These are phyloP conservation scores for Marasmius sp. DNA, from an alignment of 1,284 basidiomycete genomes.

Conservation along the genomic window DNA sequence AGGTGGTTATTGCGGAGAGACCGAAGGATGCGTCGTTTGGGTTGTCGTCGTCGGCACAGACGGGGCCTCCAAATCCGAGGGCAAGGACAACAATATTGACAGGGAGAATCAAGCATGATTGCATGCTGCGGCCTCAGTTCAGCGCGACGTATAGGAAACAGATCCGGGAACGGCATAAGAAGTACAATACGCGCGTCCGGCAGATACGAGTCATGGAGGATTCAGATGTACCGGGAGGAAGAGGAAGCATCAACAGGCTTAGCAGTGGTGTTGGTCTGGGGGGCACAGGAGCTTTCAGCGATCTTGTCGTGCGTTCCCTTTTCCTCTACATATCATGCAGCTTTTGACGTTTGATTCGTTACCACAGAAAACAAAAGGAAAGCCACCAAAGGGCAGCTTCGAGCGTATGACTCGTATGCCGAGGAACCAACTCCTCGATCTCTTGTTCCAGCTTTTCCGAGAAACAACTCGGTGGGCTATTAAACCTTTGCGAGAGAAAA, in stretches of 20 bases:
- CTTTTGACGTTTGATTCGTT: conserved; percentile 1
- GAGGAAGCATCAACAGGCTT: conserved; percentile 66
- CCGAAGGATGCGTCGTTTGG: conserved; percentile 60
- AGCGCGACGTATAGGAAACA: conserved; percentile 61
- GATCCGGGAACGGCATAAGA: conserved; percentile 59
- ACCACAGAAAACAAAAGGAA: conserved; percentile 59
- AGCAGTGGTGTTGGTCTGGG: conserved; percentile 54
- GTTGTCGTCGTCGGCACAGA: conserved; percentile 28
- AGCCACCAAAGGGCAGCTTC: conserved; percentile 66
- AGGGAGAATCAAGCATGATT: conserved; percentile 75
- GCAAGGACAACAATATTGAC: conserved; percentile 74
- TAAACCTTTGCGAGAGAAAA: conserved; percentile 75
- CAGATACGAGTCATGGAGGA: conserved; percentile 63
- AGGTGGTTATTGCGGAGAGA: conserved; percentile 74
- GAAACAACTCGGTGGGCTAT: conserved; percentile 84
- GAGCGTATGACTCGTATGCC: conserved; percentile 91
- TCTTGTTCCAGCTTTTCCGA: conserved; percentile 80
- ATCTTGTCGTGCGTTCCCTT: conserved; percentile 54
- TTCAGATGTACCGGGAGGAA: conserved; percentile 57
- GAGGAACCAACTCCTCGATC: conserved; percentile 84
- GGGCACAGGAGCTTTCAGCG: conserved; percentile 48
- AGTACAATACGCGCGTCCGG: conserved; percentile 60
- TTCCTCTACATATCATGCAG: conserved; percentile 1
- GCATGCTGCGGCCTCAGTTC: conserved; percentile 64
- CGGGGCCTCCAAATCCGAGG: conserved; percentile 42